Evolutionary conservation across 306 rosid species (phyloP).

Genomic region (Casuarina equisetifolia): DNA sequence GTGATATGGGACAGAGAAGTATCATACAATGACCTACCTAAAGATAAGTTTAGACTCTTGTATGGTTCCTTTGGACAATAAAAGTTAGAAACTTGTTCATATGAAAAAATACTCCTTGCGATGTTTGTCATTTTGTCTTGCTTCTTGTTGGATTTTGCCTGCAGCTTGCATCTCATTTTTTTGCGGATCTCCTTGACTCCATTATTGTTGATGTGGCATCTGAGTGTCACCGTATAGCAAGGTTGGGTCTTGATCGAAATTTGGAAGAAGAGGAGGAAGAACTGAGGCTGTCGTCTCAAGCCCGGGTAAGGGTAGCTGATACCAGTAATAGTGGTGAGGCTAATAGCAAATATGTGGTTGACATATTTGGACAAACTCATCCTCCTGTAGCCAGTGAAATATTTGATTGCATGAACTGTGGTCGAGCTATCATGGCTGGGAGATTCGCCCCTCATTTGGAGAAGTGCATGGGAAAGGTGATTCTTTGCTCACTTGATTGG

Average conservation of each 20-base stretch:
- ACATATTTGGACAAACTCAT: constrained; percentile 91
- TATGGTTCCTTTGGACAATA: background rate
- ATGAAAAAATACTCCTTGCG: background rate
- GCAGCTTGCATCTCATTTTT: constrained; percentile 76
- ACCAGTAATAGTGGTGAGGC: constrained; percentile 73
- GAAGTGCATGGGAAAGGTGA: constrained; percentile 99
- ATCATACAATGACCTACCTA: background rate
- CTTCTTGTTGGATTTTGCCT: constrained; percentile 36
- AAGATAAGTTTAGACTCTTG: background rate
- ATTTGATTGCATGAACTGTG: constrained; percentile 92
- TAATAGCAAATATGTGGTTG: constrained; percentile 83
- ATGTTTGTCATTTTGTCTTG: constrained; percentile 10
- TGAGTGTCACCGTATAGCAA: constrained; percentile 89
- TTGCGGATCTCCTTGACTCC: constrained; percentile 85
- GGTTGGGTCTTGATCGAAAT: constrained; percentile 86
- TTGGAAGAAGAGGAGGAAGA: constrained; percentile 97
- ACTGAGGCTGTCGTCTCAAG: constrained; percentile 80
- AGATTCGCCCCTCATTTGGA: constrained; percentile 98
- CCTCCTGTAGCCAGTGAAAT: constrained; percentile 83
- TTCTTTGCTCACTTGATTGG: constrained; percentile 11
- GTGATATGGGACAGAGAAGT: background rate
- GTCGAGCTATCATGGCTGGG: constrained; percentile 81
- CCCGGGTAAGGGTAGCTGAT: constrained; percentile 86
- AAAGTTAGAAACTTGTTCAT: background rate
- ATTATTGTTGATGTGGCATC: constrained; percentile 92